phyloP scores from a whole-genome alignment of 805 yeast genomes.

The fission yeast (Schizosaccharomyces pombe) region DNA sequence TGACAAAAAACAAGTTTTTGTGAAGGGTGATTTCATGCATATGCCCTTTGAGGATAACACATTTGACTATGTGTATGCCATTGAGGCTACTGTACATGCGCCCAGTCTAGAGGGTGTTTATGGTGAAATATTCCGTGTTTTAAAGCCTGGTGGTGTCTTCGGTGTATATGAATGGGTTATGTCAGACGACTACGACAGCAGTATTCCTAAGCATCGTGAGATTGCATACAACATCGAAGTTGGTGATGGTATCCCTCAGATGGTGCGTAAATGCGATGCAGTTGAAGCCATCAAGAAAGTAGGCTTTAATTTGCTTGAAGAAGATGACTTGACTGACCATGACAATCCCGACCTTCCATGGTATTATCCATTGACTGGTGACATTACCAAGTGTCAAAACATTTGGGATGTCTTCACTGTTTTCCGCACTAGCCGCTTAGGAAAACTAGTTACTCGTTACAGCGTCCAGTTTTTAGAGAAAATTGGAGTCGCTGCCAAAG shows the following conservation, averaged over 20 bases:
- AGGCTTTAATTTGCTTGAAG: slow-evolving; percentile 62
- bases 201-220: slow-evolving; percentile 69
- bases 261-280: slow-evolving; percentile 72
- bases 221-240: slow-evolving; percentile 92
- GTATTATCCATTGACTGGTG: slow-evolving; percentile 93
- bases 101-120: slow-evolving; percentile 91
- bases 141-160: slow-evolving; percentile 92
- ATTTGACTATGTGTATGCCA: slow-evolving; percentile 92
- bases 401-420: slow-evolving; percentile 57
- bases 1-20: slow-evolving; percentile 54
- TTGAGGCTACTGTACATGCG: slow-evolving; percentile 96
- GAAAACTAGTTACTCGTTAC: slow-evolving; percentile 66
- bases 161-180: slow-evolving; percentile 99
- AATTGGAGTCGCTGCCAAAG: slow-evolving; percentile 77
- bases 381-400: slow-evolving; percentile 66
- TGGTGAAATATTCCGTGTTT: slow-evolving; percentile 75
- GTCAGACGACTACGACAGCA: slow-evolving; percentile 81
- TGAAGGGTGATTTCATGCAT: slow-evolving; percentile 97
- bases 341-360: slow-evolving; percentile 70
- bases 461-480: slow-evolving; percentile 64
- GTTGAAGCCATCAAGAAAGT: slow-evolving; percentile 61
- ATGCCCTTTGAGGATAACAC: slow-evolving; percentile 82
- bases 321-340: slow-evolving; percentile 57
- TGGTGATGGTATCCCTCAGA: slow-evolving; percentile 97
- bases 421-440: slow-evolving; percentile 66